Base-by-base conservation (phyloP, 495 filamentous ascomycete genomes). In the Barbatosphaeria neglecta region DNA sequence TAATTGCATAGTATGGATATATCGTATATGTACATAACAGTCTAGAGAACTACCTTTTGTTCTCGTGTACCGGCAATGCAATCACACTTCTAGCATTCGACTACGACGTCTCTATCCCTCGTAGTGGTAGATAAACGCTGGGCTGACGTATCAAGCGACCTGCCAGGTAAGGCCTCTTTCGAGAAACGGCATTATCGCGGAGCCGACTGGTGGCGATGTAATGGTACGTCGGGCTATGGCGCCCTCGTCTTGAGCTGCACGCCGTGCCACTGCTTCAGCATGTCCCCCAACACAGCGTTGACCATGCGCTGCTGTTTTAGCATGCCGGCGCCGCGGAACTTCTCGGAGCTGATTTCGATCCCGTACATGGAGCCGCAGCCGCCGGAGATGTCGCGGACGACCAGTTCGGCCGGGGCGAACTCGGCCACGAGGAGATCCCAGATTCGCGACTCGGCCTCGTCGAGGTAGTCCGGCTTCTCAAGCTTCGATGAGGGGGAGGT, bases 321-420 rank as follows among this genome's bases (percentile, higher is more conserved):
- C 63, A 85, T 74, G 47, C 66, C 68, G 50, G 77, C 44, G 23
- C 83, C 84, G 42, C 74, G 67, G 60, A 88, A 88, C 63, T 66
- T 74, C 43, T 71, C 66, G 17, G 78, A 81, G 44, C 70, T 64
- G 50, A 87, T 77, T 50, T 87, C 80, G 50, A 88, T 78, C 45
- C 71, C 78, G 63, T 87, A 88, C 84, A 88, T 87, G 46, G 75
- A 78, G 39, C 84, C 84, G 63, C 84, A 88, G 23, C 84, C 84
- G 28, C 84, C 84, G n/a, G 75, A 81, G 43, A 88, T 75, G 61
- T 88, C 84, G 56, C 78, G 80, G n/a, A 88, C 83, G 56, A 75
- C 50, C 20, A 72, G 63, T 41, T 69, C 51, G 0, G 67, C 67
- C 22, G 70, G 68, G n/a, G 55, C 40, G 40, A 72, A 66, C 53